Evolutionary conservation across 805 yeast species (phyloP), one percentile per base, ranked within the genome.

Genomic region (Yamadazyma takamatsuzukensis): DNA sequence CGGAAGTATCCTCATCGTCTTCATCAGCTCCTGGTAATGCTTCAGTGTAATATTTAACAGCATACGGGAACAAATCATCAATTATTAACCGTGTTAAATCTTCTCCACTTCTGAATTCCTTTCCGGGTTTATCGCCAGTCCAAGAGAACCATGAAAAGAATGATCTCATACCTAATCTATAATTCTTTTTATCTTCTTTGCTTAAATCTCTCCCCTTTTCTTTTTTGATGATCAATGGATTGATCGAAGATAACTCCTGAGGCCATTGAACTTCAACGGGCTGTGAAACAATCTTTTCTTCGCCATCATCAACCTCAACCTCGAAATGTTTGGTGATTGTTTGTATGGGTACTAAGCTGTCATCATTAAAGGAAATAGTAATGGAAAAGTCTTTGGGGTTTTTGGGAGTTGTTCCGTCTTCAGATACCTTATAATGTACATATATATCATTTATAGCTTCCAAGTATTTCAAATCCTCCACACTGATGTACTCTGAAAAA

Each of bases 141-240:
- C 94, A 88, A 29, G 67, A 64, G 52, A 88, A 89, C 80, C 89
- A 89, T 5, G 87, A 81, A 56, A 90, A 89, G 49, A 90, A 82
- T 10, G 90, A 78, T 49, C 80, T 80, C 87, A 81, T 81, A 4
- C 89, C 89, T 13, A 67, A 50, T 37, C 89, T 61, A 49, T 82
- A 82, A 35, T 65, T 63, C 46, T 71, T 77, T 54, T 80, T 80
- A 26, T 77, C 79, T 14, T 70, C 74, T 14, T 55, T 41, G n/a
- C 65, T 45, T 27, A 76, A 60, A 18, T 68, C 64, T 14, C 53
- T 53, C 10, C 50, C 53, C 14, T 41, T 44, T 66, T 61, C 30
- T 65, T 65, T 29, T 30, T 68, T 65, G 27, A 81, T 70, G 28
- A 56, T 45, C 3, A 53, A 47, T 1, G 94, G 86, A 42, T 80